Base-by-base conservation (phyloP, 257 asterid species). In the Solanum arcanum region DNA sequence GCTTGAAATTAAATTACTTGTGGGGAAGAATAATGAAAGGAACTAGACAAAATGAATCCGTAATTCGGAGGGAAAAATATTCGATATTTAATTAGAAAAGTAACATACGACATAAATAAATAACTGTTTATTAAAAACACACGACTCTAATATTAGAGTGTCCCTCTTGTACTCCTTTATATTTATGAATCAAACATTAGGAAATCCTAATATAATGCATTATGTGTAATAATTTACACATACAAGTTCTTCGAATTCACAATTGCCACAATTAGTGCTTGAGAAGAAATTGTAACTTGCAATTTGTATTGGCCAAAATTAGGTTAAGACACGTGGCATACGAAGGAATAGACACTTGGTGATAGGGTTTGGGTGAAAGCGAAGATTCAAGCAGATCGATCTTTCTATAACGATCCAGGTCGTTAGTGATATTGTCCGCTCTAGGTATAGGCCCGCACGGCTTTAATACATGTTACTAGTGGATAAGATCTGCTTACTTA, bases 381-480 rank as follows among this genome's bases (percentile, higher is more conserved):
- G 10, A 18, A 16, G 62, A 52, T 16, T 52, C 23, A 16, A 52
- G 62, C 7, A 16, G n/a, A 52, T 9, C n/a, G 20, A 52, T 18
- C 10, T 52, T 52, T 52, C 8, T 49, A 7, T 49, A 49, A 5
- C 21, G 21, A 49, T 1, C 21, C 60, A 49, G 1, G 9, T 49
- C 3, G 60, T 15, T 49, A 49, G 1, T 14, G 60, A 49, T 15
- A 14, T 15, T 49, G 3, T 49, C 21, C 0, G 9, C 21, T 15
- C 0, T 49, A 7, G 60, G 0, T 0, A 2, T 49, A 49, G 60
- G 60, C 1, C 7, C 8, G 0, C 2, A 49, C 9, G 3, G 21
- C 1, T 49, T 49, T 49, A 47, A 49, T 15, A 15, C 3, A 3
- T 2, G 20, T 15, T 15, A 49, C 1, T 15, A 15, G 3, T 49